phyloP scores from a whole-genome alignment of 2,329 filamentous ascomycete genomes.

The Verticillium dahliae region DNA sequence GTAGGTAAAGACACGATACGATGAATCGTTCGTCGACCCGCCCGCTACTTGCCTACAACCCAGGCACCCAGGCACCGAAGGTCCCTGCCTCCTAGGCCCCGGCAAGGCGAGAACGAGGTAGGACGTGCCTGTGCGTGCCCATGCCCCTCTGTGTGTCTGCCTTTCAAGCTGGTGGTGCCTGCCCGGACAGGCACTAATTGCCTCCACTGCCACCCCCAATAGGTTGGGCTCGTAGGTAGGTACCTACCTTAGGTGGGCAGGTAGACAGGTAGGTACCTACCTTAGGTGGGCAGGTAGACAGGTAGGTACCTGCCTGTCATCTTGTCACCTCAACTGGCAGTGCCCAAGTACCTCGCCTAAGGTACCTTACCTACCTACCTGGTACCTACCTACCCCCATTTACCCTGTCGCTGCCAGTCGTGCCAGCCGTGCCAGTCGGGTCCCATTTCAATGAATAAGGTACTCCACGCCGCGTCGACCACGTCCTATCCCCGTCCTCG shows the following conservation, averaged over 20 bases:
- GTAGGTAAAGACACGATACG: too few relatives aligned
- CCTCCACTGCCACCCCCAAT: too few relatives aligned
- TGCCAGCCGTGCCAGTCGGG: neutral
- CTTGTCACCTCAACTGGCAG: neutral
- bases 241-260: neutral
- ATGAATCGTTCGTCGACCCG: too few relatives aligned
- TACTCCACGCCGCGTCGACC: neutral
- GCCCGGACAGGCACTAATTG: neutral
- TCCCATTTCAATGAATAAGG: neutral
- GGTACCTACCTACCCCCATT: neutral
- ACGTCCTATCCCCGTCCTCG: neutral
- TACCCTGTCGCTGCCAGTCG: neutral
- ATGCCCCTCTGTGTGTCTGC: neutral
- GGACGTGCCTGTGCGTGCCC: neutral
- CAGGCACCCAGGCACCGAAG: too few relatives aligned
- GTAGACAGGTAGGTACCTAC: neutral
- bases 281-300: neutral
- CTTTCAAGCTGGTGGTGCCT: neutral
- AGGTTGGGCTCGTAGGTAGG: too few relatives aligned
- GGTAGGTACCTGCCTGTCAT: neutral
- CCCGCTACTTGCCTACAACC: too few relatives aligned
- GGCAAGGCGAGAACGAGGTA: neutral
- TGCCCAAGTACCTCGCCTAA: neutral
- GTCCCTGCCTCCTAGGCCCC: too few relatives aligned
- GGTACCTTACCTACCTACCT: too few relatives aligned